Percentiles rank a stretch among this genome's conserved stretches.
Evolutionary conservation across 192 early-diverging fungal genomes (phyloP).

Genomic region (Chytriomyces sp.): DNA sequence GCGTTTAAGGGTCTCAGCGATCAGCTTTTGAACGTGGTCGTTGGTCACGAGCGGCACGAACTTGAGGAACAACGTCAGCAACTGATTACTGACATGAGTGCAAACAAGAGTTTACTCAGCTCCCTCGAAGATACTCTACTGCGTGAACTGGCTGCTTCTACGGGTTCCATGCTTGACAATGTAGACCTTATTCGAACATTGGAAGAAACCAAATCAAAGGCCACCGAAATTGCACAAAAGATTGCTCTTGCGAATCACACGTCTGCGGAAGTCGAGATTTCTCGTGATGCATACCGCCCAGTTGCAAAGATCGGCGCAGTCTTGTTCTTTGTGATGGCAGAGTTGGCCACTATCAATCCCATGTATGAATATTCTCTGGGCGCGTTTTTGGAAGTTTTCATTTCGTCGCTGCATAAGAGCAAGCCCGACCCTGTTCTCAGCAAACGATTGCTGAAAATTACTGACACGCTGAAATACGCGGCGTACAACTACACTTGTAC

Average conservation of each 20-base stretch:
- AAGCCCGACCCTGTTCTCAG: constrained; percentile 61
- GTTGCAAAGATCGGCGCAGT: constrained; percentile 66
- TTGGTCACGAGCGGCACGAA: constrained; percentile 63
- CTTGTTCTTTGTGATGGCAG: constrained; percentile 66
- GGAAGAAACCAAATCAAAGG: constrained; percentile 67
- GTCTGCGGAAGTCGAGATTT: constrained; percentile 63
- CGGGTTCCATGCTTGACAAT: constrained; percentile 68
- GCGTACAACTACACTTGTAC: constrained; percentile 70
- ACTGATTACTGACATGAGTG: constrained; percentile 61
- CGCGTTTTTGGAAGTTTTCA: constrained; percentile 65
- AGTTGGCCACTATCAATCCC: constrained; percentile 66
- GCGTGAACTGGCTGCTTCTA: constrained; percentile 63
- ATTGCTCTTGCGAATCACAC: constrained; percentile 67
- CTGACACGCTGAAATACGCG: constrained; percentile 65
- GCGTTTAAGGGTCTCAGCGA: constrained; percentile 68
- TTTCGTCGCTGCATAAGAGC: constrained; percentile 56
- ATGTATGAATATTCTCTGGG: constrained; percentile 68
- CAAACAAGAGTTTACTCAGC: constrained; percentile 62
- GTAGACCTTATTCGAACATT: constrained; percentile 64
- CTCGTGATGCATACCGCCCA: constrained; percentile 63
- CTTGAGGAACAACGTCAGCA: constrained; percentile 66
- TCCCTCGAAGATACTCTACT: constrained; percentile 65
- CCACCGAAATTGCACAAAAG: constrained; percentile 66
- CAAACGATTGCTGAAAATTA: constrained; percentile 61
- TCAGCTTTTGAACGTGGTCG: constrained; percentile 67